Evolutionary conservation across 352 stramenopile genomes (phyloP), one percentile per base, ranked within the genome.

Genomic region (Phytopythium cucurbitacearum): DNA sequence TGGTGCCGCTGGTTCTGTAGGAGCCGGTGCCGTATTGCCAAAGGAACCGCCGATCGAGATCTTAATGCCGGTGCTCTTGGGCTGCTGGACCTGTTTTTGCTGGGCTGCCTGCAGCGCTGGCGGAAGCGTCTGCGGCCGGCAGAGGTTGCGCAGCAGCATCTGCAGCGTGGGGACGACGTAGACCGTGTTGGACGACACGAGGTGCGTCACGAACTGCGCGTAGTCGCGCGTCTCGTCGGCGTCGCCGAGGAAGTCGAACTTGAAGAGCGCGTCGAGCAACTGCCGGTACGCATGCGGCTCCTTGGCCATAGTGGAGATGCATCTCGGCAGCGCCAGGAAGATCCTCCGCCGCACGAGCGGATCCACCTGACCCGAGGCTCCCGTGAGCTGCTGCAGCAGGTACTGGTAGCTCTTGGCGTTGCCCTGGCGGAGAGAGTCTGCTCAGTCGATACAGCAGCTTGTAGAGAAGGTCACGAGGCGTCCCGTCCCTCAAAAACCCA

Each of bases 181-280:
- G 4, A 90, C 74, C 0, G 82, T 89, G 44, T 91, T 90, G 56
- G 81, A 90, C 32, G 81, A 92, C 55, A 94, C 80, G 16, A 94
- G 52, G 41, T 94, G 80, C 21, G 88, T 69, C 41, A 94, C 57
- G 45, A 94, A 86, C 35, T 56, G 66, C 44, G 67, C 77, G 63
- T 89, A 94, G 40, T 86, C 80, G 13, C 80, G 70, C 41, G 85
- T 73, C 63, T 92, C 76, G 21, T 60, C 58, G 9, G 56, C 45
- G 55, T 85, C 76, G 8, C 65, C 64, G 11, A 91, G 51, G 28
- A 91, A 73, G 41, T 89, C 71, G 63, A 89, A 88, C 65, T 88
- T 90, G 64, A 92, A 94, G 45, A 94, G 71, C 34, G 77, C 78
- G 53, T 94, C 76, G 44, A 94, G 63, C 46, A 94, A 59, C 44